phyloP scores from a whole-genome alignment of 2,329 filamentous ascomycete genomes.

The Aspergillus sp. region DNA sequence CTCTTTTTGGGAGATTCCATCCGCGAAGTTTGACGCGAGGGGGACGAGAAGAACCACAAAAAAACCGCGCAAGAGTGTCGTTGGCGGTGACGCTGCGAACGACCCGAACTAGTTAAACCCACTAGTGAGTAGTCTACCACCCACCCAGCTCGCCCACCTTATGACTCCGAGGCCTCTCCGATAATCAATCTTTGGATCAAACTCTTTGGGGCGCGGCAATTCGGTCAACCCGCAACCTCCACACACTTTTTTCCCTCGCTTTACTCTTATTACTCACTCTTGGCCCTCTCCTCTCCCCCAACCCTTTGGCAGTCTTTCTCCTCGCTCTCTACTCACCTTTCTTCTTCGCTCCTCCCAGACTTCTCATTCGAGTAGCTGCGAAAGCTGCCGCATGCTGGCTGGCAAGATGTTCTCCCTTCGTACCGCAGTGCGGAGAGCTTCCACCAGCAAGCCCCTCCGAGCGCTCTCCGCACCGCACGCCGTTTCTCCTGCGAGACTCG shows the following conservation, averaged over 20 bases:
- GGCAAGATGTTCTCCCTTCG: conserved; percentile 45
- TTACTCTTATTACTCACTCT: conserved; percentile 7
- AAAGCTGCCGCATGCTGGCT: conserved; percentile 44
- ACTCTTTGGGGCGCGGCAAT: conserved; percentile 9
- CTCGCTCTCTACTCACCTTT: background rate
- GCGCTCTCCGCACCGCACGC: conserved; percentile 40
- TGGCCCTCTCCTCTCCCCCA: conserved; percentile 3
- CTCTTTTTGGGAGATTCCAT: conserved; percentile 7
- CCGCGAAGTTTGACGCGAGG: background rate
- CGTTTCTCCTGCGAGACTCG: conserved; percentile 30
- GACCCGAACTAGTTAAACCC: conserved; percentile 10
- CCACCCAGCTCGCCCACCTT: background rate
- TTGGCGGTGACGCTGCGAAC: background rate
- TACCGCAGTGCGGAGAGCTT: conserved; percentile 47
- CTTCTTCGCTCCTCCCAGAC: conserved; percentile 12
- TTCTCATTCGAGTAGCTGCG: conserved; percentile 16
- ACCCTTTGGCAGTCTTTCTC: conserved; percentile 6
- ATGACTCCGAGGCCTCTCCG: conserved; percentile 25
- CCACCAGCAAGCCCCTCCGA: conserved; percentile 39
- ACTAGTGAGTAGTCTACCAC: conserved; percentile 11
- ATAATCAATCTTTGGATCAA: conserved; percentile 12
- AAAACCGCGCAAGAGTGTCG: conserved; percentile 20
- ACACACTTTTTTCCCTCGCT: conserved; percentile 25
- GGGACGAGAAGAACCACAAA: background rate
- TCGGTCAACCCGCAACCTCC: conserved; percentile 10